A percentile compares a stretch with the other conserved stretches of the same genome.
These are phyloP conservation scores for Casuarina cunninghamiana DNA, from an alignment of 306 rosid genomes.

Conservation along the genomic window DNA sequence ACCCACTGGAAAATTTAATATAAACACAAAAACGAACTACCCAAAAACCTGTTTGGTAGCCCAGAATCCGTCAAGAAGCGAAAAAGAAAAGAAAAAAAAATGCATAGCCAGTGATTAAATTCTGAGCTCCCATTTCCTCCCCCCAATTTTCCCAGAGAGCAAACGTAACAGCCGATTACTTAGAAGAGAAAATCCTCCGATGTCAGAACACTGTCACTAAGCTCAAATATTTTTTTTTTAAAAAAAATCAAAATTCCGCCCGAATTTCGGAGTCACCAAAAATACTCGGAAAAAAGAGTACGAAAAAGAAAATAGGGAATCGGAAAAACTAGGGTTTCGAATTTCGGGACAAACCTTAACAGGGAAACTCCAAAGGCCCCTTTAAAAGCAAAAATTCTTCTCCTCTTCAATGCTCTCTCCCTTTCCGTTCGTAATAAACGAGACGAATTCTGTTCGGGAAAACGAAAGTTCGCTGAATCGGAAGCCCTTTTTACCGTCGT, in stretches of 20 bases:
- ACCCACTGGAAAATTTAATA: not conserved
- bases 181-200: not conserved
- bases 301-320: not conserved
- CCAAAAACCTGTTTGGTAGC: not conserved
- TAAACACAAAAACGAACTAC: not conserved
- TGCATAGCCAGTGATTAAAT: not conserved
- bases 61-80: not conserved
- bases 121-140: not conserved
- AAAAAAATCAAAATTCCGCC: not conserved
- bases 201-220: not conserved
- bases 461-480: not conserved
- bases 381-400: not conserved
- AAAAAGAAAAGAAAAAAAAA: not conserved
- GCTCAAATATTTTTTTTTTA: not conserved
- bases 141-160: not conserved
- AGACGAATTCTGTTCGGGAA: not conserved
- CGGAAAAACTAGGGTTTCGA: conserved; percentile 18
- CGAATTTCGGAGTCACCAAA: not conserved
- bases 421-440: not conserved
- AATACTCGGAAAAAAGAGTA: not conserved
- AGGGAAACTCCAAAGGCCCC: conserved; percentile 6
- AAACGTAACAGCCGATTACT: not conserved
- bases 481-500: not conserved
- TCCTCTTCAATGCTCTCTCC: not conserved
- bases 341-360: not conserved